These are phyloP conservation scores for Chloropicon primus DNA, from an alignment of 139 green algal species.

Conservation along the genomic window DNA sequence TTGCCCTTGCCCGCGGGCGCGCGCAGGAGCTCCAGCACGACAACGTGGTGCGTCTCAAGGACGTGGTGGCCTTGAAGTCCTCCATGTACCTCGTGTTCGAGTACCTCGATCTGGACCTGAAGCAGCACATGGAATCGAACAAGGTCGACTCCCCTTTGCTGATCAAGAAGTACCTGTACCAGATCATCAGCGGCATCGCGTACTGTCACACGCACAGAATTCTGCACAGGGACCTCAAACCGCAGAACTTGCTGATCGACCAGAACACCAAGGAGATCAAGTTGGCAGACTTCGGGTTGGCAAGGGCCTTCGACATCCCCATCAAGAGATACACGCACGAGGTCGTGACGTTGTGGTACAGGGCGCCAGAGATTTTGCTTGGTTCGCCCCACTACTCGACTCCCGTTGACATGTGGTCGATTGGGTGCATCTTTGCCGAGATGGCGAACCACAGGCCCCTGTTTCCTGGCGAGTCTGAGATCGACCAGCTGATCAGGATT, in stretches of 20 bases:
- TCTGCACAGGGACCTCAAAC: constrained; percentile 93
- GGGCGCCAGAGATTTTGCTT: constrained; percentile 91
- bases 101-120: constrained; percentile 93
- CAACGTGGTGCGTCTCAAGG: constrained; percentile 48
- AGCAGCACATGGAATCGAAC: constrained; percentile 84
- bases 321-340: constrained; percentile 92
- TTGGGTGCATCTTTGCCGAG: constrained; percentile 97
- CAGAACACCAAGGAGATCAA: constrained; percentile 67
- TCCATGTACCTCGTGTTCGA: constrained; percentile 96
- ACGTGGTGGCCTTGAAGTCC: constrained; percentile 75
- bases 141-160: constrained; percentile 20
- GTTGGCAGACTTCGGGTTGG: constrained; percentile 95
- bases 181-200: constrained; percentile 82
- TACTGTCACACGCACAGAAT: constrained; percentile 85
- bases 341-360: constrained; percentile 98
- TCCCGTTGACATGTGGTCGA: constrained; percentile 93
- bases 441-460: constrained; percentile 67
- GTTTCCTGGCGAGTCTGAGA: constrained; percentile 67
- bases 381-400: constrained; percentile 85
- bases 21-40: constrained; percentile 59
- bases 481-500: constrained; percentile 59
- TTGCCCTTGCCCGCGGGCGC: no score
- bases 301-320: constrained; percentile 87
- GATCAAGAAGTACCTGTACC: constrained; percentile 89
- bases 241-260: constrained; percentile 95